Evolutionary conservation across 2,329 filamentous ascomycete genomes (phyloP), one percentile per base, ranked within the genome.

Genomic region (Chrysoporthe austroafricana): DNA sequence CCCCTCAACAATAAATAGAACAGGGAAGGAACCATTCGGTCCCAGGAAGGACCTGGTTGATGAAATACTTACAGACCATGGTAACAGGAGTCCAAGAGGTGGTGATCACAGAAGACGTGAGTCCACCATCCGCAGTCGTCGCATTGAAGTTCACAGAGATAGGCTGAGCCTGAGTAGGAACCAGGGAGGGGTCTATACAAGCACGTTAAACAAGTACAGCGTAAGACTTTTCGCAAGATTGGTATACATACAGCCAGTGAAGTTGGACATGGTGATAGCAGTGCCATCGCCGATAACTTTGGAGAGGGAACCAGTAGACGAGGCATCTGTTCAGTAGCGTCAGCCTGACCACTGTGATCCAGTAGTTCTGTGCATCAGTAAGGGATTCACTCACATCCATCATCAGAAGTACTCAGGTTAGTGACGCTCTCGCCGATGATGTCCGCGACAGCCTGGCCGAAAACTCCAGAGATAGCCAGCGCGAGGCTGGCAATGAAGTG

Each of bases 31-130:
- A 26, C 26, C 26, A 26, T 26, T 26, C 26, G 26, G 26, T 26
- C 26, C 26, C 26, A 26, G 26, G 26, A 26, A 26, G 26, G 26
- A 26, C 26, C 26, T 26, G 26, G 26, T n/a, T 34, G 32, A 14
- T 32, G 11, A 54, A 54, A 16, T 11, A 57, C 54, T 57, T 57
- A 57, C 54, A 36, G 9, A 39, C 34, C 54, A 57, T 36, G 18
- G 54, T 57, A 16, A 57, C 54, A 57, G 54, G 34, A 36, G 54
- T 57, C 54, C 54, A 57, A 13, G 54, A 57, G 32, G 54, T 57
- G 2, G 32, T 57, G 34, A 57, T 39, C 14, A 7, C 9, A 32
- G 14, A 39, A 32, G 16, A 36, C 6, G 18, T 18, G 32, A 32
- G 11, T 14, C 13, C 32, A n/a, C 4, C 34, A 13, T 26, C 9